phyloP scores from a whole-genome alignment of 495 filamentous ascomycete species.

The Bathelium albidoporum region DNA sequence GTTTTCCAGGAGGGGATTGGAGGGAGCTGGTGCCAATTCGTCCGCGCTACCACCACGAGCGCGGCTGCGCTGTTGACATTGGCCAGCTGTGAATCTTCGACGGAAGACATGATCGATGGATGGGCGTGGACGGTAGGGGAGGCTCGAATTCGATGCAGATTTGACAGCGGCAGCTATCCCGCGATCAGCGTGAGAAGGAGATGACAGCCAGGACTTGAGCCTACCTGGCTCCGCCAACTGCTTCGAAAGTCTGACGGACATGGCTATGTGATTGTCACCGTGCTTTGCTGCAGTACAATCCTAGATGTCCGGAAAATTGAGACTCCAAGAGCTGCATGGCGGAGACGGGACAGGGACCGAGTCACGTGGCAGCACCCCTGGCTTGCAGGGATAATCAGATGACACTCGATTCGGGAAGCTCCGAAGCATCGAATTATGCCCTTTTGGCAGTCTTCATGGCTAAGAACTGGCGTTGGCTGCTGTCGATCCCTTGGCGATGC shows the following conservation, averaged over 20 bases:
- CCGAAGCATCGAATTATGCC: background rate
- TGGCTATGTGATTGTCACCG: background rate
- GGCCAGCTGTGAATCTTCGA: background rate
- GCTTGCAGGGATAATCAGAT: background rate
- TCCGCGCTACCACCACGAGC: background rate
- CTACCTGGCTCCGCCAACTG: slow-evolving; percentile 17
- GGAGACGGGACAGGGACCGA: background rate
- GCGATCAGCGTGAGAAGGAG: background rate
- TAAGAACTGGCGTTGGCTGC: background rate
- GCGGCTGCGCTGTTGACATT: background rate
- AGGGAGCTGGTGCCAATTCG: background rate
- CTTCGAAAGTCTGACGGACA: slow-evolving; percentile 15
- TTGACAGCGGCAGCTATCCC: background rate
- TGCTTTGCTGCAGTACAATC: background rate
- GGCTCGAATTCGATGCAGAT: slow-evolving; percentile 6
- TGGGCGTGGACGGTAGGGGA: slow-evolving; percentile 8
- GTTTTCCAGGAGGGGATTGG: slow-evolving; percentile 27
- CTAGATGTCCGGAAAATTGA: background rate
- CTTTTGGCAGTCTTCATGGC: background rate
- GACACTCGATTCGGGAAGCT: background rate
- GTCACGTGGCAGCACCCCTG: background rate
- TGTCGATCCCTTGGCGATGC: background rate
- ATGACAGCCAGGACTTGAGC: background rate
- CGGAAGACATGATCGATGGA: background rate
- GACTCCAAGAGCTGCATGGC: background rate